Evolutionary conservation across 345 rosid genomes (phyloP), one percentile per base, ranked within the genome.

Genomic region (Draba incana): DNA sequence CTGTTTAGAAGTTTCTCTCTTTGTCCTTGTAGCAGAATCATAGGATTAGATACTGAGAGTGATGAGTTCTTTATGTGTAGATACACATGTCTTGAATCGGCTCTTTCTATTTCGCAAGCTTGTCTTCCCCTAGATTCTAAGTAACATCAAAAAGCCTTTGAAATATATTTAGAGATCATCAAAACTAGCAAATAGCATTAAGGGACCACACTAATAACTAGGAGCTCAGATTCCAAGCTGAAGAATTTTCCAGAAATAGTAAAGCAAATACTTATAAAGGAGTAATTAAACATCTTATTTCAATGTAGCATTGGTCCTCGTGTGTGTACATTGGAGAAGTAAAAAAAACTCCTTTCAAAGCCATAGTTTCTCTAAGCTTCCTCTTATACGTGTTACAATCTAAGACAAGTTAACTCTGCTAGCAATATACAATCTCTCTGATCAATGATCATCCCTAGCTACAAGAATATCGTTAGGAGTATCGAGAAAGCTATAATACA

Each of bases 221-320:
- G n/a, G 65, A 68, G 78, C 69, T 41, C 78, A 28, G 54, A 14
- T 68, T 62, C 48, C 70, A 62, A 75, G 70, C 66, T 3, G 6
- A 49, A 75, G 65, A 75, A 38, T 42, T 68, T 68, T 67, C 78
- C 68, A 67, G 78, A 67, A 60, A 47, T 74, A 38, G 73, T 50
- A 66, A 10, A 68, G n/a, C 31, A 27, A 27, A 38, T 24, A 46
- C 20, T 20, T 27, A 25, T 27, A 25, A 42, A 11, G 42, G 64
- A 62, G 65, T 24, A 57, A n/a, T n/a, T n/a, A n/a, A 75, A 56
- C 54, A 48, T 63, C 65, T 69, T 69, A 62, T 62, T 33, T 56
- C 75, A 63, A 69, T 68, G 75, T 57, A 63, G 35, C 78, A 39
- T 63, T 68, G 74, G 70, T 62, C 60, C 64, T 46, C 57, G 73